phyloP scores from a whole-genome alignment of 2,329 filamentous ascomycete species.

The Aspergillus sp. region DNA sequence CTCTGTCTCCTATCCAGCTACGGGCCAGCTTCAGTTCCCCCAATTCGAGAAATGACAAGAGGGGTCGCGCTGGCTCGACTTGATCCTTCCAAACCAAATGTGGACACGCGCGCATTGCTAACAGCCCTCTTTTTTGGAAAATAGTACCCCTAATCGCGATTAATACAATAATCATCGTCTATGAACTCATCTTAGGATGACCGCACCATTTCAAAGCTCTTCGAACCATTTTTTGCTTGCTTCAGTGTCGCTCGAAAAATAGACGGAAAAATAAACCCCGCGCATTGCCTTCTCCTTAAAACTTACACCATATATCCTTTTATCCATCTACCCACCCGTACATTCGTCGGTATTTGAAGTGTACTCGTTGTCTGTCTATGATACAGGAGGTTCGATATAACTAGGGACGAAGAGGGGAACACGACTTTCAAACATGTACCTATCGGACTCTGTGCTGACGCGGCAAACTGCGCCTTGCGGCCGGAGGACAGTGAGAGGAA shows the following conservation, averaged over 20 bases:
- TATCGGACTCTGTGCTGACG: not conserved
- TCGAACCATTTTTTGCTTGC: not conserved
- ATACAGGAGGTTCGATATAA: not conserved
- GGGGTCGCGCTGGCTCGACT: not conserved
- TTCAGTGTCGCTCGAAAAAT: not conserved
- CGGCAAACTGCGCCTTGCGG: not conserved
- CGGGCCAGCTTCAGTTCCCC: not conserved
- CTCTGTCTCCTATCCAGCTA: not conserved
- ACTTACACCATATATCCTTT: not conserved
- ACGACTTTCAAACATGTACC: not conserved
- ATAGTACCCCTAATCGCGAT: slow-evolving; percentile 80
- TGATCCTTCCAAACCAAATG: not conserved
- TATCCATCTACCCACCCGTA: not conserved
- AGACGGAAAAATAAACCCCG: not conserved
- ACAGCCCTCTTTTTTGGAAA: not conserved
- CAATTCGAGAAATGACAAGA: not conserved
- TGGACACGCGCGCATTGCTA: not conserved
- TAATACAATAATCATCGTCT: slow-evolving; percentile 79
- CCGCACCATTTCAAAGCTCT: not conserved
- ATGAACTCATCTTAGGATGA: slow-evolving; percentile 75
- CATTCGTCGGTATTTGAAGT: not conserved
- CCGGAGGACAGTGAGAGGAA: not conserved
- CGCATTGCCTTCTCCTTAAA: not conserved
- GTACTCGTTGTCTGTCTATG: not conserved
- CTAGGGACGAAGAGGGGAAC: not conserved